Evolutionary conservation across 1,139 yeast species (phyloP).

Genomic region (Nakaseomyces kungkrabaensis): DNA sequence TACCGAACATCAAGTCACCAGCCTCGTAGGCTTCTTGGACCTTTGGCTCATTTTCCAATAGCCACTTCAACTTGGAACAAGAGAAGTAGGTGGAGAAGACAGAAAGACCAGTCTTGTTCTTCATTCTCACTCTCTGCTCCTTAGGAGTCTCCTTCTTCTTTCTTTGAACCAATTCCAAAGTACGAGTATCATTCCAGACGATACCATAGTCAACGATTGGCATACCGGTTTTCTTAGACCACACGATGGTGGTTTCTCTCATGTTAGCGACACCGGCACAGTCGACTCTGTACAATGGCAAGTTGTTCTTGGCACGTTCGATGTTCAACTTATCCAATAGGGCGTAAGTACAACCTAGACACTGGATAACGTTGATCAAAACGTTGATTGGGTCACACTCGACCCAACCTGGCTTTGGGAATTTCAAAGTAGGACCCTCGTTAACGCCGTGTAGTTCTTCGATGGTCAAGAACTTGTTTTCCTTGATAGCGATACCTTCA

Average conservation of each 20-base stretch:
- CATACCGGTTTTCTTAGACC: constrained; percentile 77
- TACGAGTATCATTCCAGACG: constrained; percentile 94
- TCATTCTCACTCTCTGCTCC: constrained; percentile 49
- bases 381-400: constrained; percentile 89
- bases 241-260: constrained; percentile 89
- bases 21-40: constrained; percentile 60
- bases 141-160: constrained; percentile 50
- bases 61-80: constrained; percentile 85
- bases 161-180: constrained; percentile 60
- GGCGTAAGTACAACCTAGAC: constrained; percentile 56
- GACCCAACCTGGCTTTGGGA: constrained; percentile 85
- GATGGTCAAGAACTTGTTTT: constrained; percentile 50
- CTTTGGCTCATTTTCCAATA: constrained; percentile 67
- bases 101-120: constrained; percentile 73
- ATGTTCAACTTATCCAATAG: constrained; percentile 47
- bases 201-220: constrained; percentile 76
- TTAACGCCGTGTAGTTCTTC: constrained; percentile 41
- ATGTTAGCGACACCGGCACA: constrained; percentile 86
- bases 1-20: constrained; percentile 84
- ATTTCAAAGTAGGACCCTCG: constrained; percentile 60
- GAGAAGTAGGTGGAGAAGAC: constrained; percentile 77
- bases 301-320: constrained; percentile 38
- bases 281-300: constrained; percentile 44
- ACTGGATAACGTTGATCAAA: constrained; percentile 70
- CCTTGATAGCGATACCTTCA: constrained; percentile 59